Percentiles rank a stretch among this genome's conserved stretches.
Conservation (phyloP, 2,329 filamentous ascomycete species). For the Lasiodiplodia sp. region DNA sequence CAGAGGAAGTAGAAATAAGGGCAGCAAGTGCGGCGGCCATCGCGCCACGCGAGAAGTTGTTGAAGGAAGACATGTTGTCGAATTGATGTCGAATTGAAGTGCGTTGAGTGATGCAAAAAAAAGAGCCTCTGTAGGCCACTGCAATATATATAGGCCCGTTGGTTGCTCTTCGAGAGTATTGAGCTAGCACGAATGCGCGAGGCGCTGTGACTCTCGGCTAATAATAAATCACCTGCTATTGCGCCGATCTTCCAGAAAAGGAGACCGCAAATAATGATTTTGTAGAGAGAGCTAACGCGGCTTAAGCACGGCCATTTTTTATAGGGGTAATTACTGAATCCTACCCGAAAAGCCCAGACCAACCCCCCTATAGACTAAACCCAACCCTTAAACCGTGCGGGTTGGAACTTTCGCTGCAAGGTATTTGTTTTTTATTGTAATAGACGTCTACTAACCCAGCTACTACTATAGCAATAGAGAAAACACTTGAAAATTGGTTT, state of each 20-base stretch:
- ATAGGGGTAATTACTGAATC: not conserved
- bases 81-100: not conserved
- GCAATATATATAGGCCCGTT: not conserved
- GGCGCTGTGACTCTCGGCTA: not conserved
- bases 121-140: not conserved
- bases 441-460: no score
- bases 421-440: no score
- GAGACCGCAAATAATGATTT: not conserved
- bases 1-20: conserved; percentile 36
- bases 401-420: no score
- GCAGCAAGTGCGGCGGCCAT: conserved; percentile 34
- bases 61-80: conserved; percentile 1
- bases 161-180: not conserved
- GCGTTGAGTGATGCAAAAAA: not conserved
- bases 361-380: no score
- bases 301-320: conserved; percentile 2
- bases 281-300: conserved; percentile 1
- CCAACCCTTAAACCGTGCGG: no score
- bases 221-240: not conserved
- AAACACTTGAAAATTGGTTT: no score
- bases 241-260: not conserved
- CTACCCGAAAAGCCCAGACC: no score
- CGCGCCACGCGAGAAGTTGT: conserved; percentile 2
- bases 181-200: not conserved
- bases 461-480: no score